A percentile compares a stretch with the other conserved stretches of the same genome.
phyloP scores from a whole-genome alignment of 139 green algal species.

The Deuterostichococcus epilithicus region DNA sequence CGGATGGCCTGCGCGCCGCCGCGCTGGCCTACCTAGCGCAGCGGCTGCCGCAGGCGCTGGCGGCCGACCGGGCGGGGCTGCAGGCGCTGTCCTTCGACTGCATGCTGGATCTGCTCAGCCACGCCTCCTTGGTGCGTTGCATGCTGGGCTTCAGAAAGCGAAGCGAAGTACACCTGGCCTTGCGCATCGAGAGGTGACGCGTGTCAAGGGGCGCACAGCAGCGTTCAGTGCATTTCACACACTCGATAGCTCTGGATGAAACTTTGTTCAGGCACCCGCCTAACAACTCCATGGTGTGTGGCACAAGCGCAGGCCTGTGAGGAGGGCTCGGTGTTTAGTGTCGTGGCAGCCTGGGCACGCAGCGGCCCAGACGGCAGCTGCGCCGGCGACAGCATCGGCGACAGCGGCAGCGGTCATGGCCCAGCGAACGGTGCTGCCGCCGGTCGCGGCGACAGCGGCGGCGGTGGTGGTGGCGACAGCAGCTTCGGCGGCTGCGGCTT shows the following conservation, averaged over 20 bases:
- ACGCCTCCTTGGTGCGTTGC: constrained; percentile 16
- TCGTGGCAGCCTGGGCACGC: constrained; percentile 20
- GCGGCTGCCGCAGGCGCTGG: constrained; percentile 27
- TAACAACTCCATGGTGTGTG: too few relatives aligned
- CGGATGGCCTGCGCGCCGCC: constrained; percentile 13
- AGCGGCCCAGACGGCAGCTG: not conserved
- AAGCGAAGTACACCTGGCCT: too few relatives aligned
- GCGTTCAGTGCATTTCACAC: too few relatives aligned
- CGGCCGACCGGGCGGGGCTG: constrained; percentile 13
- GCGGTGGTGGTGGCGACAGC: not conserved
- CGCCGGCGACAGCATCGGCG: not conserved
- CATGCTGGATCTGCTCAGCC: constrained; percentile 20
- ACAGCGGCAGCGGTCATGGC: not conserved
- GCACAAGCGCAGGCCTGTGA: constrained; percentile 41
- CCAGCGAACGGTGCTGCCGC: too few relatives aligned
- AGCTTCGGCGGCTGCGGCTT: not conserved
- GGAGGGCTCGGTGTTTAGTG: constrained; percentile 45
- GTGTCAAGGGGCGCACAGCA: too few relatives aligned
- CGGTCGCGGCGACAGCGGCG: not conserved
- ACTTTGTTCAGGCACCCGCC: too few relatives aligned
- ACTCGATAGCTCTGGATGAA: too few relatives aligned
- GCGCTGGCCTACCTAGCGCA: constrained; percentile 34
- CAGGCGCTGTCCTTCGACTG: constrained; percentile 8
- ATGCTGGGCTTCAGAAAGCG: not conserved
- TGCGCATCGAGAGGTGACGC: too few relatives aligned